Conservation (phyloP, 305 asterid species). For the Ajuga reptans region DNA sequence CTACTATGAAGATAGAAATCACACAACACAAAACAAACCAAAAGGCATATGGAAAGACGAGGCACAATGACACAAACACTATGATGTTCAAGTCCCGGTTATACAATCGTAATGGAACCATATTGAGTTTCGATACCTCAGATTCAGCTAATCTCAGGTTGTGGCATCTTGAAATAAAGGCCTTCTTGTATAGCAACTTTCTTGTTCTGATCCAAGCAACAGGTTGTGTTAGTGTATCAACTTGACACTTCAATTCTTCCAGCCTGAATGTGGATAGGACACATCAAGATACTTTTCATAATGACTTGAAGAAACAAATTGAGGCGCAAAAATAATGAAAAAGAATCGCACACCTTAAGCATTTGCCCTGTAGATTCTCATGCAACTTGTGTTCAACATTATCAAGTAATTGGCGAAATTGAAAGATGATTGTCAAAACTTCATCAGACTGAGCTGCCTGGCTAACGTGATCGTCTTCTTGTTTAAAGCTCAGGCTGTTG, state of each 20-base stretch:
- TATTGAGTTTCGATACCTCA: constrained; percentile 34
- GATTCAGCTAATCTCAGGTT: constrained; percentile 59
- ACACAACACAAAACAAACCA: not conserved
- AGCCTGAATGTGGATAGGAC: constrained; percentile 33
- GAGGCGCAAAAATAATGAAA: not conserved
- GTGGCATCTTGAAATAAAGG: constrained; percentile 60
- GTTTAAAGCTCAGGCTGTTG: constrained; percentile 3
- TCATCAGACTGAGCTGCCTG: constrained; percentile 8
- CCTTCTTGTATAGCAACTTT: constrained; percentile 53
- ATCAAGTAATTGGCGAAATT: constrained; percentile 28
- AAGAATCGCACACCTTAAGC: constrained; percentile 41
- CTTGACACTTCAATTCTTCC: constrained; percentile 35
- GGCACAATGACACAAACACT: too few species aligned
- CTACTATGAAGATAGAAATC: too few species aligned
- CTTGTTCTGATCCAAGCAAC: constrained; percentile 29
- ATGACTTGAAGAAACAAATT: not conserved
- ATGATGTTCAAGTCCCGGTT: too few species aligned
- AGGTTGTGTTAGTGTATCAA: constrained; percentile 30
- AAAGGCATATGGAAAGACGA: not conserved
- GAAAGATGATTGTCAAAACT: constrained; percentile 22
- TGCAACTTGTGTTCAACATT: constrained; percentile 36
- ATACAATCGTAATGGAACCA: too few species aligned
- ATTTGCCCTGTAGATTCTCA: constrained; percentile 37
- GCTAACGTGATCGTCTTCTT: constrained; percentile 11
- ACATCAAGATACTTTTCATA: not conserved